phyloP scores from a whole-genome alignment of 768 basidiomycete genomes.

The Panaeolus cyanescens region DNA sequence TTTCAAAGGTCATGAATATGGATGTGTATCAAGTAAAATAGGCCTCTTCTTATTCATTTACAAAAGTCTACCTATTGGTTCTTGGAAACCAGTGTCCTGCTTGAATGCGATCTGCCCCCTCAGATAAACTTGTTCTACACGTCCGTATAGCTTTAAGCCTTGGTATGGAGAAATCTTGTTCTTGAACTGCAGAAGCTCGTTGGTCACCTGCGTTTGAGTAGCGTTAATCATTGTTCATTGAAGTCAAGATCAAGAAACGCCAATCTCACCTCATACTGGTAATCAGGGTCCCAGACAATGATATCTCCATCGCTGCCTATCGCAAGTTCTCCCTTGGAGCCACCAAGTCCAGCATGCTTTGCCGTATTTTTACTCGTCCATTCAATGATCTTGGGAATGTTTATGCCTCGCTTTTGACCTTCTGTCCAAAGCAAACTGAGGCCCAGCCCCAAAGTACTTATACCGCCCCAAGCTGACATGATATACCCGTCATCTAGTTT shows the following conservation, averaged over 20 bases:
- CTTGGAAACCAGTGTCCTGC: slow-evolving; percentile 34
- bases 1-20: too few relatives aligned
- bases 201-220: slow-evolving; percentile 57
- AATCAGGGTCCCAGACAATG: slow-evolving; percentile 70
- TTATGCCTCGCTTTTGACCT: slow-evolving; percentile 56
- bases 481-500: slow-evolving; percentile 74
- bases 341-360: slow-evolving; percentile 71
- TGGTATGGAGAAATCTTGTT: slow-evolving; percentile 94
- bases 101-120: slow-evolving; percentile 75
- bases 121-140: slow-evolving; percentile 79
- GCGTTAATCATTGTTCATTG: neutral
- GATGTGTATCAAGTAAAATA: too few relatives aligned
- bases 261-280: slow-evolving; percentile 39
- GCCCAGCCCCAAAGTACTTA: slow-evolving; percentile 89
- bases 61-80: slow-evolving; percentile 39
- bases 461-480: slow-evolving; percentile 94
- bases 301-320: slow-evolving; percentile 87
- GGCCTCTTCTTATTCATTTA: slow-evolving; percentile 15
- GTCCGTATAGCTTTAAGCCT: slow-evolving; percentile 68
- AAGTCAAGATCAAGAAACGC: neutral
- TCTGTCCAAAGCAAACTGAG: slow-evolving; percentile 91
- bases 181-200: slow-evolving; percentile 80
- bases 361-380: slow-evolving; percentile 82
- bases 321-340: slow-evolving; percentile 69
- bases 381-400: slow-evolving; percentile 61